These are phyloP conservation scores for Picea sitchensis DNA, from an alignment of 75 land plant genomes.

Conservation along the genomic window DNA sequence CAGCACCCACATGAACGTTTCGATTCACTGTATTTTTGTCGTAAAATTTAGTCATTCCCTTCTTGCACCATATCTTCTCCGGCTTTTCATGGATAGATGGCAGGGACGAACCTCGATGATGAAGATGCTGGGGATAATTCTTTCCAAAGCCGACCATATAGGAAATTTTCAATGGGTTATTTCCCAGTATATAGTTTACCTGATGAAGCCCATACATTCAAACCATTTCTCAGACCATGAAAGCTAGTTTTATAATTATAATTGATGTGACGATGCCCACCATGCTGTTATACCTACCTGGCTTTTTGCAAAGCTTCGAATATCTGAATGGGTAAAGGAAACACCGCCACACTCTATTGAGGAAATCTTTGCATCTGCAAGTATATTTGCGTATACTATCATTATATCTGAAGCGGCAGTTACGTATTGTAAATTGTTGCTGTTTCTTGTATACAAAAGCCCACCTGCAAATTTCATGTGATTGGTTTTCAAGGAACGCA, in stretches of 20 bases:
- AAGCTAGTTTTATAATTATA: too few relatives aligned
- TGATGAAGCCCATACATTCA: neutral
- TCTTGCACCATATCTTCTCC: constrained; percentile 19
- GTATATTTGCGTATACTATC: constrained; percentile 1
- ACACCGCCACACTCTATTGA: neutral
- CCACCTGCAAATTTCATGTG: constrained; percentile 48
- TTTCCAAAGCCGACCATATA: constrained; percentile 61
- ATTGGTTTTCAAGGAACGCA: too few relatives aligned
- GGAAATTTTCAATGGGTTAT: constrained; percentile 41
- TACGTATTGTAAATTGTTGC: constrained; percentile 40
- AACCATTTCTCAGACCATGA: too few relatives aligned
- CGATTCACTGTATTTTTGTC: constrained; percentile 22
- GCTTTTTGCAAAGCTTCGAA: constrained; percentile 3
- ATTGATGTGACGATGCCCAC: too few relatives aligned
- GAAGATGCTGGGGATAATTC: constrained; percentile 24
- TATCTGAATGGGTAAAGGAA: neutral
- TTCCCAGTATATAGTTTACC: constrained; percentile 61
- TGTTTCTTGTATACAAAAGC: constrained; percentile 48
- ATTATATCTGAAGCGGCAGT: constrained; percentile 12
- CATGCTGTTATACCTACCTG: constrained; percentile 3
- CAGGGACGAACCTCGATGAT: constrained; percentile 58
- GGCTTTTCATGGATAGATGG: constrained; percentile 24
- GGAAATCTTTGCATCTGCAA: neutral
- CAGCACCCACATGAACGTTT: constrained; percentile 31
- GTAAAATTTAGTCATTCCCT: constrained; percentile 24